Evolutionary conservation across 169 alveolate species (phyloP), one percentile per base, ranked within the genome.

Genomic region (Plasmodium inui): DNA sequence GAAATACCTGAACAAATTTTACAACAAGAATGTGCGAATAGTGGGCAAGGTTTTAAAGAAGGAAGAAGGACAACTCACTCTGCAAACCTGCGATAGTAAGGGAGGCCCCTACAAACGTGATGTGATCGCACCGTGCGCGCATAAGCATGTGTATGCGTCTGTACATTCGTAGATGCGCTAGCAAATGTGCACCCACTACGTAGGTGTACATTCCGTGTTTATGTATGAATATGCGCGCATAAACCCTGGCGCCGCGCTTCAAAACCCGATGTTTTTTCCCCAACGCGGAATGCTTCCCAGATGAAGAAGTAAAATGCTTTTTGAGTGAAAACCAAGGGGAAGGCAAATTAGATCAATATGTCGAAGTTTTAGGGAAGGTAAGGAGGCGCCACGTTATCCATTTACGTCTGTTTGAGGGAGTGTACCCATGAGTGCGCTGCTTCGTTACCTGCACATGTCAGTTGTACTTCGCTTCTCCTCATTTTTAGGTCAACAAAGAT

Each of bases 281-380:
- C 37, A 26, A 46, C 10, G 14, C 4, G 22, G 70, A 22, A 82
- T 82, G 8, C 55, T 46, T 0, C 46, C 17, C 72, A 89, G 94
- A 89, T 61, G 94, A 50, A 79, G 94, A 89, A 81, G 22, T 89
- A 67, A 89, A 89, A 70, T 89, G 94, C 30, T 17, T 61, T 80
- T 79, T 89, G 72, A 81, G 71, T 80, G 94, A 81, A 22, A 46
- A 70, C 57, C 94, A 89, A 61, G 41, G 46, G 28, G 94, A 34
- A 19, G 91, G 72, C 46, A 39, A 81, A 46, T 89, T 89, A 55
- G 94, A 89, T n/a, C 70, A 57, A 3, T 89, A 89, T 67, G 90
- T 81, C n/a, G 94, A 89, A 89, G 94, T 89, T 89, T 73, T 89
- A 80, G 94, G 94, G 72, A 89, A 55, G 83, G 94, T 89, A 41